These are phyloP conservation scores for Chamaecrista fasciculata DNA, from an alignment of 306 rosid species.

Conservation along the genomic window DNA sequence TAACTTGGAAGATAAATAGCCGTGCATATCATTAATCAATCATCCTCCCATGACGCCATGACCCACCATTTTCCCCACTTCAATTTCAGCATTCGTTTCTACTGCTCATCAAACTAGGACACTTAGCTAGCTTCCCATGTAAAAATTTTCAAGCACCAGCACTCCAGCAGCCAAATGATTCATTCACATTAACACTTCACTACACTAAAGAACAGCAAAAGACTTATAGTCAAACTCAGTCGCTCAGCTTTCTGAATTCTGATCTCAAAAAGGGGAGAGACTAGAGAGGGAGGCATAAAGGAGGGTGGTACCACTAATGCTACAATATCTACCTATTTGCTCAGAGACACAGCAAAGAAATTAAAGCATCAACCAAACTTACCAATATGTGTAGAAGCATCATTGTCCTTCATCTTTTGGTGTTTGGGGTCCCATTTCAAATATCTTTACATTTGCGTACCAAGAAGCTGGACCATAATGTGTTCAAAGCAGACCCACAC, in stretches of 20 bases:
- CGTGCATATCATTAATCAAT: not conserved
- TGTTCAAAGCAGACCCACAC: conserved; percentile 25
- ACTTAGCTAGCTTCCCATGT: not conserved
- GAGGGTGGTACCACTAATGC: not conserved
- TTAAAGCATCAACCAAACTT: not conserved
- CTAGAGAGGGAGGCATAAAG: not conserved
- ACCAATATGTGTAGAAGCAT: not conserved
- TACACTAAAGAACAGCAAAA: not conserved
- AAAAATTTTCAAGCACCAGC: not conserved
- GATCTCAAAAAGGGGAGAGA: not conserved
- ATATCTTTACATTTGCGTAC: conserved; percentile 10
- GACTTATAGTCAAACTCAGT: not conserved
- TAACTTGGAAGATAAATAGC: not conserved
- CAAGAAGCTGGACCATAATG: conserved; percentile 2
- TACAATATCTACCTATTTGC: not conserved
- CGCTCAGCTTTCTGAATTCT: not conserved
- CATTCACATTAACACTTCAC: not conserved
- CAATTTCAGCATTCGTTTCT: not conserved
- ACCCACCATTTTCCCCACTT: not conserved
- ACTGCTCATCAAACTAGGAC: not conserved
- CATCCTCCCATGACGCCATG: not conserved
- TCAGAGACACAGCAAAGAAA: not conserved
- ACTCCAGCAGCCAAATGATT: not conserved
- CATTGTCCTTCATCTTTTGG: not conserved
- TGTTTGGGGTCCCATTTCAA: conserved; percentile 20